A percentile compares a stretch with the other conserved stretches of the same genome.
phyloP scores from a whole-genome alignment of 2,329 filamentous ascomycete species.

The Periconia sp. region DNA sequence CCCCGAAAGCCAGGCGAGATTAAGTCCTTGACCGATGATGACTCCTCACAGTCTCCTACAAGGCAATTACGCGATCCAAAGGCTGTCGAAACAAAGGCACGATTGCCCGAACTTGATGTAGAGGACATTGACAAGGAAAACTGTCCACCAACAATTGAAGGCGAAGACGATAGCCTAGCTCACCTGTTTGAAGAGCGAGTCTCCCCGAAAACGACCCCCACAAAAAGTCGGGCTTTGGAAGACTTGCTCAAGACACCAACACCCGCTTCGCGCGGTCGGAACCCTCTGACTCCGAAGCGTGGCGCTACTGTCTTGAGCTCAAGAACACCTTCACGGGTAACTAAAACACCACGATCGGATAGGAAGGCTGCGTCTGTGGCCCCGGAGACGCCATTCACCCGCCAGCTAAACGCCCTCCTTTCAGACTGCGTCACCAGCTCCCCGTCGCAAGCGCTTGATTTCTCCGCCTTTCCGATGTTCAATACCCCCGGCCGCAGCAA shows the following conservation, averaged over 20 bases:
- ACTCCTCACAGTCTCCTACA: constrained; percentile 12
- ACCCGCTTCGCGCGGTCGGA: constrained; percentile 42
- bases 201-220: constrained; percentile 61
- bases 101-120: constrained; percentile 14
- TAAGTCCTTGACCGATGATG: constrained; percentile 65
- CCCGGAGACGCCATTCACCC: constrained; percentile 64
- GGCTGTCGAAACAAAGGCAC: constrained; percentile 28
- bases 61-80: neutral
- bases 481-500: constrained; percentile 31
- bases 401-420: constrained; percentile 68
- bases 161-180: constrained; percentile 60
- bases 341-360: constrained; percentile 45
- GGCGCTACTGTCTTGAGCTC: constrained; percentile 24
- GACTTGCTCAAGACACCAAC: constrained; percentile 56
- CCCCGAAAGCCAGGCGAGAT: constrained; percentile 69
- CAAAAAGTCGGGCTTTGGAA: constrained; percentile 63
- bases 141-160: constrained; percentile 46
- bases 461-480: constrained; percentile 43
- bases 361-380: constrained; percentile 33
- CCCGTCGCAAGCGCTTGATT: constrained; percentile 37
- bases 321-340: constrained; percentile 47
- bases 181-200: constrained; percentile 71
- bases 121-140: constrained; percentile 64
- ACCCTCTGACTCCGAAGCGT: constrained; percentile 41
- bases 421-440: constrained; percentile 40